Conservation (phyloP, 805 yeast genomes). For the Yamadazyma sp. region DNA sequence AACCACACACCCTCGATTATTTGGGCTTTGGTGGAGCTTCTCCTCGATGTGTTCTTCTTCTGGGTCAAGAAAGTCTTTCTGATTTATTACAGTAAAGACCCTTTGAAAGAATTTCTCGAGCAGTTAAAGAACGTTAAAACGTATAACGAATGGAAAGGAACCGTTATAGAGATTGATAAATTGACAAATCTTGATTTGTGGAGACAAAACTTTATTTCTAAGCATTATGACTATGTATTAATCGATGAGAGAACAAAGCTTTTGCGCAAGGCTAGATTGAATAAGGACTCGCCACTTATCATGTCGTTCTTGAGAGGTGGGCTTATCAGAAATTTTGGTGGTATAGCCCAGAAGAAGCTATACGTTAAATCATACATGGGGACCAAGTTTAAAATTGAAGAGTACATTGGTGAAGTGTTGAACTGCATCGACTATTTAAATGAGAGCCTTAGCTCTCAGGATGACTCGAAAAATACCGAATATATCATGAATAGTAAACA, state of each 20-base stretch:
- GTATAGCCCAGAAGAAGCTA: conserved; percentile 74
- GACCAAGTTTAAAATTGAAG: conserved; percentile 85
- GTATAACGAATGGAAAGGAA: conserved; percentile 70
- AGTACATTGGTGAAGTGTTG: conserved; percentile 75
- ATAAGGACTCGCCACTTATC: conserved; percentile 55
- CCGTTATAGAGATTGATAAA: conserved; percentile 50
- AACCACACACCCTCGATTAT: conserved; percentile 39
- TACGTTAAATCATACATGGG: conserved; percentile 85
- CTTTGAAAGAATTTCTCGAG: conserved; percentile 48
- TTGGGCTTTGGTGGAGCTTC: conserved; percentile 44
- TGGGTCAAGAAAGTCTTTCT: conserved; percentile 43
- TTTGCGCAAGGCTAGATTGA: conserved; percentile 59
- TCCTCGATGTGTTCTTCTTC: conserved; percentile 45
- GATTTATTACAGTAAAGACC: conserved; percentile 40
- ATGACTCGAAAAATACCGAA: conserved; percentile 27
- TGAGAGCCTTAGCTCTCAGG: conserved; percentile 32
- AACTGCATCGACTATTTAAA: conserved; percentile 63
- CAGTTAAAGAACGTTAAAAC: conserved; percentile 51
- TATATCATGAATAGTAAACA: conserved; percentile 51
- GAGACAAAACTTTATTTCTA: conserved; percentile 82
- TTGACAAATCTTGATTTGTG: conserved; percentile 48
- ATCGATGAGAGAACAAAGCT: conserved; percentile 71
- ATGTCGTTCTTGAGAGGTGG: conserved; percentile 78
- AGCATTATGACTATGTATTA: conserved; percentile 78
- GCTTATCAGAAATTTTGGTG: conserved; percentile 85